phyloP scores from a whole-genome alignment of 805 yeast species.

The Danielia oregonensis region DNA sequence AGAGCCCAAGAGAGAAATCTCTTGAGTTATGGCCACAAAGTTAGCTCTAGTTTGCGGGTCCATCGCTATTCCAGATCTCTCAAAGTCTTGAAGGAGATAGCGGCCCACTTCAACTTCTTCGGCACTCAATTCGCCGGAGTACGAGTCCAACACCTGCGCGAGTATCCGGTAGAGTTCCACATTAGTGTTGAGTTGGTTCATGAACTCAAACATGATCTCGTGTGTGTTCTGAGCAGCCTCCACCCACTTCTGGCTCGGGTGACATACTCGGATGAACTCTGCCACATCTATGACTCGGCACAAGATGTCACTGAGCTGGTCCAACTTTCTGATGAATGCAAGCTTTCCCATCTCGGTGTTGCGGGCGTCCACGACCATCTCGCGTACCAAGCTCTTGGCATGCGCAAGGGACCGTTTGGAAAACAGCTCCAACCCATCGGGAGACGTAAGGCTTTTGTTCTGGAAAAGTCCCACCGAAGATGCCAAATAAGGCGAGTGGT shows the following conservation, averaged over 20 bases:
- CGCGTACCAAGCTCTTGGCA: conserved; percentile 59
- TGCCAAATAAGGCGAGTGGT: conserved; percentile 20
- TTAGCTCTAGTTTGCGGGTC: conserved; percentile 57
- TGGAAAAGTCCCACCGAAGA: conserved; percentile 53
- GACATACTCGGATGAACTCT: conserved; percentile 85
- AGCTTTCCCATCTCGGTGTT: conserved; percentile 41
- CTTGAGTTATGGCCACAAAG: conserved; percentile 76
- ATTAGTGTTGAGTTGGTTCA: conserved; percentile 88
- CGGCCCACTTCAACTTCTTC: conserved; percentile 86
- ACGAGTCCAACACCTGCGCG: conserved; percentile 44
- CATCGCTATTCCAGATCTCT: conserved; percentile 85
- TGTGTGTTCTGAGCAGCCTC: conserved; percentile 85
- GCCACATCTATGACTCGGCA: conserved; percentile 94
- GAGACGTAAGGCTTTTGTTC: conserved; percentile 65
- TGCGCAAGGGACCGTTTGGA: conserved; percentile 57
- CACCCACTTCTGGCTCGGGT: conserved; percentile 69
- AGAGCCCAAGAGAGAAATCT: conserved; percentile 79
- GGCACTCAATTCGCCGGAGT: conserved; percentile 39
- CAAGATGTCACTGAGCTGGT: conserved; percentile 78
- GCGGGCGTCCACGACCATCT: conserved; percentile 42
- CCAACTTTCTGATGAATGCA: conserved; percentile 61
- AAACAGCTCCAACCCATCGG: conserved; percentile 68
- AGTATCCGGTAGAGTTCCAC: conserved; percentile 64
- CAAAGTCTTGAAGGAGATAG: conserved; percentile 77
- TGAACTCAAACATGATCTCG: conserved; percentile 84